Base-by-base conservation (phyloP, 2,329 filamentous ascomycete species). In the Fusarium pseudograminearum region DNA sequence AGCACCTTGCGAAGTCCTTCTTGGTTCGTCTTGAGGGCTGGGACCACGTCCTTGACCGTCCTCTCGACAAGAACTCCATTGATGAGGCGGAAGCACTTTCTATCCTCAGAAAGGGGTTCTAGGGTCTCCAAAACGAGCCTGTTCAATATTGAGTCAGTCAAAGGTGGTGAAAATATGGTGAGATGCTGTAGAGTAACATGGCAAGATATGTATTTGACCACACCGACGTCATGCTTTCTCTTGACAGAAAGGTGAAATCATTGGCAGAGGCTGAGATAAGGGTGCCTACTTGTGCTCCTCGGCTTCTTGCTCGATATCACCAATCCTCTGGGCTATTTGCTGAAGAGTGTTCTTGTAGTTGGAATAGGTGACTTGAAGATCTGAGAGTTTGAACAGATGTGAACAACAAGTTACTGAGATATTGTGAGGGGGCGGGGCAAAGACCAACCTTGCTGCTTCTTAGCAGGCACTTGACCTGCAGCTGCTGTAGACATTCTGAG, bases 71-170 rank as follows among this genome's bases (percentile, higher is more conserved):
- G 84, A 26, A 98, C 94, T 46, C 96, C 96, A 80, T 99, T 98
- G 80, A 99, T 97, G 88, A 99, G 93, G 74, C 96, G 94, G 83
- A 98, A 99, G 83, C 95, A 98, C 84, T 98, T 99, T 76, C 96
- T 92, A 72, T 97, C 92, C 69, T 86, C 87, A 2, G 93, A 86
- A 26, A 98, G 87, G 46, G 94, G 94, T 63, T 91, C 87, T 69
- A 99, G 83, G 5, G 95, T 98, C 78, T 98, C 95, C 53, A 98
- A 88, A 34, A 99, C 96, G 71, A 98, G 92, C 81, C 96, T 98
- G 73, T 24, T 7, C 22, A 47, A 56, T 22, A 31, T 45, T 11
- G 24, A 15, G 64, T 70, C 69, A 68, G 71, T 57, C 72, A 74
- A 36, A 62, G 65, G 7, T 12, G 14, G 4, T 14, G 5, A 30